Base-by-base conservation (phyloP, 805 yeast species). In the Metschnikowia anglica region DNA sequence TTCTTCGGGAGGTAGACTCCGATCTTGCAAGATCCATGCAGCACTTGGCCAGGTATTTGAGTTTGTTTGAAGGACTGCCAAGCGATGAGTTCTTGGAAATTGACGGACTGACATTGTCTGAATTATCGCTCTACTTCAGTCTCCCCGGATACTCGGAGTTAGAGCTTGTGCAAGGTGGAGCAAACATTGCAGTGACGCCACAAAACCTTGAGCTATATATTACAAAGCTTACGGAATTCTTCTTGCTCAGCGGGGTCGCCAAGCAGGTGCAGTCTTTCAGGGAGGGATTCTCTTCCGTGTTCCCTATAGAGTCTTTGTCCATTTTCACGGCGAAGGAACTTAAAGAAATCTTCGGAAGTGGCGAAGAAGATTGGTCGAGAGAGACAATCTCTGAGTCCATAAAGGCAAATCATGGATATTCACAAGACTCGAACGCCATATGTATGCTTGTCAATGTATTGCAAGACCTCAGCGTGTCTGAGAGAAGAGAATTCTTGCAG, bases 391-490 rank as follows among this genome's bases (percentile, higher is more conserved):
- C 70, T 5, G 70, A 77, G 1, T 72, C 82, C 0, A 68, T 91
- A 12, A 79, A 79, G 51, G 96, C 97, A 0, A 95, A 90, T 53
- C 98, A 91, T 63, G 99, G 98, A 1, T 91, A 85, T 56, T 76
- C 78, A 3, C 74, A 76, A 55, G 90, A 83, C 26, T 85, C 95
- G 3, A 62, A 62, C 12, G 72, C 83, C 0, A 79, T 91, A 3
- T 74, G 72, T 44, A 70, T 76, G 43, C 65, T 93, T 32, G 61
- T 89, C n/a, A 70, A 72, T 26, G 70, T 87, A 1, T 70, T 93
- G 77, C 59, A 77, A 2, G 66, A 68, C 5, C 83, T 89, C 48
- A 58, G 63, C 23, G 52, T 53, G 2, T 59, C 64, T 1, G 85
- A 88, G 48, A 79, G 85, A 47, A 72, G 97, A 27, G 64, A 73